Base-by-base conservation (phyloP, 1,284 basidiomycete species). In the Boletus hoseneyae region DNA sequence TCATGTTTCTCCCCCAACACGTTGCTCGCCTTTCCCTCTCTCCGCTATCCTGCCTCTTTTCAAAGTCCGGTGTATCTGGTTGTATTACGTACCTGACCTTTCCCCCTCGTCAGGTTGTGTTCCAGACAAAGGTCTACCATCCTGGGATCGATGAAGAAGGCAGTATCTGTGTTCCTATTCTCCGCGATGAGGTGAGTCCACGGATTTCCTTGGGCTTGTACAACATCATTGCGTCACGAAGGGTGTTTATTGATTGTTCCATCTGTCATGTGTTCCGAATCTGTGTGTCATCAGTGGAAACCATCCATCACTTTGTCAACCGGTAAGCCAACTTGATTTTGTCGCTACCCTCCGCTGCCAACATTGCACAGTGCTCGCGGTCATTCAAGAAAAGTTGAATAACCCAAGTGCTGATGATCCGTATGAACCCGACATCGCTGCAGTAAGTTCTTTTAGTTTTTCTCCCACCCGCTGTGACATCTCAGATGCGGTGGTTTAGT, bases 111-210 rank as follows among this genome's bases (percentile, higher is more conserved):
- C 51, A 94, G 92, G 86, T 94, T 52, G 83, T 80, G 37, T 94
- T 94, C 71, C 81, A 73, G 40, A 95, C 93, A 34, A 92, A 87
- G 74, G 87, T 93, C 51, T 95, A 95, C 64, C 93, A 96, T 70
- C 93, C 93, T 13, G 93, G 93, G 47, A 88, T 96, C 64, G 93
- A 95, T 57, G 90, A 93, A 52, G 90, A 96, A 64, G 93, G 92
- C 35, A 74, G 78, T 27, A 90, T 92, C 48, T 92, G 89, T 64
- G 80, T 92, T 23, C 86, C 88, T 33, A 76, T 93, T 42, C 75
- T 93, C 46, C 80, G 86, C 57, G 87, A 90, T 65, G 86, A 93
- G 76, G 91, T 90, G 58, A 54, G 85, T 36, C 36, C 43, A 48
- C n/a, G 38, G 42, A 45, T 23, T 18, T 47, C 33, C 43, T 36